Percentiles rank a stretch among this genome's conserved stretches.
Evolutionary conservation across 768 basidiomycete species (phyloP).

Genomic region (Amanita muscaria): DNA sequence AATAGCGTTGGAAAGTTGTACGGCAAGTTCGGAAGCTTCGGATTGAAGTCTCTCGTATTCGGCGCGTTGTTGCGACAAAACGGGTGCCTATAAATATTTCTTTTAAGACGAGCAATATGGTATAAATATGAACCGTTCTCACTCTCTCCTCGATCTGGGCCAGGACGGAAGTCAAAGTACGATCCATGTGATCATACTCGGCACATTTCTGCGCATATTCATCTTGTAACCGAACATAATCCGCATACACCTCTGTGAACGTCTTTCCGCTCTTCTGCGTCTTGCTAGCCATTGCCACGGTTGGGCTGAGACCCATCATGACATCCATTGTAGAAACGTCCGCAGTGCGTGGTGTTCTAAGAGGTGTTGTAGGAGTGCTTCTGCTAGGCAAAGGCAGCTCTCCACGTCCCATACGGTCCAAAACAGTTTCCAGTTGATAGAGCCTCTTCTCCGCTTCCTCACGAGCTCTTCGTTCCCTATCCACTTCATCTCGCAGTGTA

Average conservation of each 20-base stretch:
- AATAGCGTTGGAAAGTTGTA: constrained; percentile 69
- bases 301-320: constrained; percentile 73
- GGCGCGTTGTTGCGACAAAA: constrained; percentile 79
- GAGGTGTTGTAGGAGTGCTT: constrained; percentile 40
- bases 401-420: constrained; percentile 63
- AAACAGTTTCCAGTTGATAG: constrained; percentile 64
- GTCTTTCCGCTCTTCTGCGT: constrained; percentile 79
- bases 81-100: constrained; percentile 58
- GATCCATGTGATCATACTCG: constrained; percentile 81
- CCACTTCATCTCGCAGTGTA: constrained; percentile 57
- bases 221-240: constrained; percentile 81
- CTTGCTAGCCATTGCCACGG: constrained; percentile 77
- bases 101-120: constrained; percentile 2
- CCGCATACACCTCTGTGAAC: constrained; percentile 90
- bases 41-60: constrained; percentile 82
- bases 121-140: constrained; percentile 26
- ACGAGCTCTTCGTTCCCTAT: constrained; percentile 58
- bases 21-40: constrained; percentile 73
- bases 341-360: constrained; percentile 28
- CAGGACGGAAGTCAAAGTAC: constrained; percentile 69
- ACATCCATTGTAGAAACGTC: constrained; percentile 42
- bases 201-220: constrained; percentile 68
- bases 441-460: constrained; percentile 65
- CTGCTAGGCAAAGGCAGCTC: constrained; percentile 54
- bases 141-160: constrained; percentile 90